phyloP scores from a whole-genome alignment of 2,329 filamentous ascomycete genomes.

The Xylariaceae sp. region DNA sequence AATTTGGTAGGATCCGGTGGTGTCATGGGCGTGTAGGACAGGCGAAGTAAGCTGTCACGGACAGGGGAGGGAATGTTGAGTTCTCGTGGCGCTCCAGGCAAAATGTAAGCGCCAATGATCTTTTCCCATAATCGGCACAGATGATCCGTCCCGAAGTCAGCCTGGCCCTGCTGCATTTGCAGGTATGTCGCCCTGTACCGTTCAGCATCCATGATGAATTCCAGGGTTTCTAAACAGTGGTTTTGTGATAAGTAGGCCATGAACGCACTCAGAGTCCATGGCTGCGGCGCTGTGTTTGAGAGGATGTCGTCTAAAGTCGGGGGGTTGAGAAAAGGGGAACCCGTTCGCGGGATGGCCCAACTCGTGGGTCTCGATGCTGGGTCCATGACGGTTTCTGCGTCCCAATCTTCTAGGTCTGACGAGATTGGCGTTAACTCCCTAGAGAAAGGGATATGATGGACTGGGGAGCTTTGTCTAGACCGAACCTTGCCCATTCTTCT shows the following conservation, averaged over 20 bases:
- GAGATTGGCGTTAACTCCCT: slow-evolving; percentile 42
- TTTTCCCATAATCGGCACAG: slow-evolving; percentile 80
- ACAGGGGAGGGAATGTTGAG: slow-evolving; percentile 86
- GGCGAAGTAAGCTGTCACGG: slow-evolving; percentile 69
- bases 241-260: slow-evolving; percentile 97
- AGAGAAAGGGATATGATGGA: slow-evolving; percentile 38
- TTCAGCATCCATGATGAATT: slow-evolving; percentile 92
- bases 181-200: slow-evolving; percentile 64
- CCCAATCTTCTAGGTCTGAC: slow-evolving; percentile 42
- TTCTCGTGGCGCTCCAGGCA: slow-evolving; percentile 76
- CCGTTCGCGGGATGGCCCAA: slow-evolving; percentile 38
- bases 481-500: slow-evolving; percentile 44
- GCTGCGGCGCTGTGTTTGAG: slow-evolving; percentile 75
- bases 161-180: slow-evolving; percentile 41
- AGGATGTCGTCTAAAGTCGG: slow-evolving; percentile 85
- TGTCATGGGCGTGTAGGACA: slow-evolving; percentile 50
- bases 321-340: slow-evolving; percentile 39
- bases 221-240: slow-evolving; percentile 91
- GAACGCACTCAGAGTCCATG: slow-evolving; percentile 87
- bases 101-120: slow-evolving; percentile 83
- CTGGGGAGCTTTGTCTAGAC: slow-evolving; percentile 41
- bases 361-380: slow-evolving; percentile 49
- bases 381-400: slow-evolving; percentile 41
- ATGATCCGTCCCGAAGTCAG: slow-evolving; percentile 51
- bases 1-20: slow-evolving; percentile 72